Evolutionary conservation across 2,329 filamentous ascomycete species (phyloP).

Genomic region (Pseudocercospora eumusae): DNA sequence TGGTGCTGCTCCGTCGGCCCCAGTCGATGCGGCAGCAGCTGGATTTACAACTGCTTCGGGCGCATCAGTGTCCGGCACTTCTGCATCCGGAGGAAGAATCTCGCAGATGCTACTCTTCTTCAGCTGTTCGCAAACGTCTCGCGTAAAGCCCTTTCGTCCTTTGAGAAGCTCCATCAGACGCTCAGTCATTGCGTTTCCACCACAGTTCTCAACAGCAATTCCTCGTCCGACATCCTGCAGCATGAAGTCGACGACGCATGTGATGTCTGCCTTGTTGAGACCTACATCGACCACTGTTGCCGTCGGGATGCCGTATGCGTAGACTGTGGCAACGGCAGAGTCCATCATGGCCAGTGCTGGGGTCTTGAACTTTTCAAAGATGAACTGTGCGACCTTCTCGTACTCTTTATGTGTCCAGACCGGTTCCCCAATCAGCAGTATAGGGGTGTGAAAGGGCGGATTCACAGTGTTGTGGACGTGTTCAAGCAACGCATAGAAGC

Average conservation of each 20-base stretch:
- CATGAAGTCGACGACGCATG: slow-evolving; percentile 80
- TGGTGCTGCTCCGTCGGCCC: slow-evolving; percentile 50
- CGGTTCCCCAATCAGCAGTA: slow-evolving; percentile 85
- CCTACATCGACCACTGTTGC: slow-evolving; percentile 91
- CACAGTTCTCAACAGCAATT: slow-evolving; percentile 65
- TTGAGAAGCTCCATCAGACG: slow-evolving; percentile 67
- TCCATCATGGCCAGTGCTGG: slow-evolving; percentile 90
- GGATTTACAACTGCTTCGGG: slow-evolving; percentile 51
- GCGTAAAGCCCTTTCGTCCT: slow-evolving; percentile 56
- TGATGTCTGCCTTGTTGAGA: slow-evolving; percentile 88
- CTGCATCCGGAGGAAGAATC: slow-evolving; percentile 57
- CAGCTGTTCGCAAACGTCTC: slow-evolving; percentile 66
- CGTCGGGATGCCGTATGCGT: slow-evolving; percentile 77
- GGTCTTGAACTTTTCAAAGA: slow-evolving; percentile 96
- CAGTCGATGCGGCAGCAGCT: slow-evolving; percentile 59
- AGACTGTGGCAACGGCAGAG: slow-evolving; percentile 76
- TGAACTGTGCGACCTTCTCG: slow-evolving; percentile 85
- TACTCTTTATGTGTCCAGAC: slow-evolving; percentile 87
- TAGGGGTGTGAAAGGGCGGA: slow-evolving; percentile 89
- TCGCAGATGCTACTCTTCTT: slow-evolving; percentile 66
- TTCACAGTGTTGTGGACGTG: slow-evolving; percentile 89
- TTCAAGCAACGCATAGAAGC: slow-evolving; percentile 89
- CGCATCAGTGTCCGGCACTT: slow-evolving; percentile 54
- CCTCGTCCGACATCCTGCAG: slow-evolving; percentile 69
- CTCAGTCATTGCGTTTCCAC: slow-evolving; percentile 83